phyloP scores from a whole-genome alignment of 306 rosid genomes.

The Sesbania bispinosa region DNA sequence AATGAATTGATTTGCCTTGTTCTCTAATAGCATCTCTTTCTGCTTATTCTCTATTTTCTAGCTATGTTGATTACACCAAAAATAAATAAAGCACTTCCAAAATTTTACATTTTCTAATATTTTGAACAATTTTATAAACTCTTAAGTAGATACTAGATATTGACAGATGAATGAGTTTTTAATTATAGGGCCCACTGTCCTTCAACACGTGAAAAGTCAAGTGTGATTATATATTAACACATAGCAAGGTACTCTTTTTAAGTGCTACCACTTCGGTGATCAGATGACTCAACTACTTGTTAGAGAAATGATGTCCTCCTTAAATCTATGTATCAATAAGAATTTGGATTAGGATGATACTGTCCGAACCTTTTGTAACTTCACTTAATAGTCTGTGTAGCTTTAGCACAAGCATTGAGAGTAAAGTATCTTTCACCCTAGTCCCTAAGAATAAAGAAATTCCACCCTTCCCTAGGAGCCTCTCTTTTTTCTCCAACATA shows the following conservation, averaged over 20 bases:
- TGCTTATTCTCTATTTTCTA: neutral
- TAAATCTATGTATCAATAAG: neutral
- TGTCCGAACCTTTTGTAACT: neutral
- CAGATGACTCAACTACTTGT: neutral
- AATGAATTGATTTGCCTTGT: neutral
- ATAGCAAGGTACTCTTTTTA: neutral
- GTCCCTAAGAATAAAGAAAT: neutral
- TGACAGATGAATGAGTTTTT: too few species aligned
- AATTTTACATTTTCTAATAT: neutral
- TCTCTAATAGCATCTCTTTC: neutral
- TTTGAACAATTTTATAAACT: neutral
- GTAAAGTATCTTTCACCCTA: neutral
- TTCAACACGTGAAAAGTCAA: neutral
- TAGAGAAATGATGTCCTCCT: neutral
- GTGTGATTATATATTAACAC: neutral
- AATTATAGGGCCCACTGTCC: neutral
- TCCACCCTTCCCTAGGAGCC: neutral
- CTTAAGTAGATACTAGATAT: too few species aligned
- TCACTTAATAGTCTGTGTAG: neutral
- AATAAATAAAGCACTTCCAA: neutral
- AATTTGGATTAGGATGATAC: neutral
- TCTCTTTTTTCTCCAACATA: neutral
- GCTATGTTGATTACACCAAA: neutral
- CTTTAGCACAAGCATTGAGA: neutral
- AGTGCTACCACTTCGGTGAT: neutral